These are phyloP conservation scores for Globisporangium lucens DNA, from an alignment of 352 stramenopile genomes.

Conservation along the genomic window DNA sequence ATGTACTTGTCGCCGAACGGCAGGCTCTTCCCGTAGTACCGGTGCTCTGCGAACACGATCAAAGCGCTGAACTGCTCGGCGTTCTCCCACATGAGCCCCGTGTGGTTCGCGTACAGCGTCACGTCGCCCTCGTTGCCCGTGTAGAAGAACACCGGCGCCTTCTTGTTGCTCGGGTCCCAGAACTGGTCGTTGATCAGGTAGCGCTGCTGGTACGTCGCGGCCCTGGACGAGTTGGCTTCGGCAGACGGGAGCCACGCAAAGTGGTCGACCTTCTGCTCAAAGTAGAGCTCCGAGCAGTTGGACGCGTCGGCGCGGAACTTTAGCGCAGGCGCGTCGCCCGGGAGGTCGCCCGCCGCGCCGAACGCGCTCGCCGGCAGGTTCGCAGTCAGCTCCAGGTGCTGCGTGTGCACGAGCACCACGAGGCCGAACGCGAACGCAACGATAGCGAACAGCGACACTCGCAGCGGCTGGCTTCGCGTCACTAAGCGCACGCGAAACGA, in stretches of 20 bases:
- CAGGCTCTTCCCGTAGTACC: constrained; percentile 92
- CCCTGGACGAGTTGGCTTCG: constrained; percentile 18
- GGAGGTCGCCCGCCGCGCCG: constrained; percentile 14
- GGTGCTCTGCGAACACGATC: constrained; percentile 95
- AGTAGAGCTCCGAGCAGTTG: constrained; percentile 85
- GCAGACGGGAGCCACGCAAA: constrained; percentile 61
- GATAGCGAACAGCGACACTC: constrained; percentile 46
- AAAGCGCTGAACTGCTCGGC: constrained; percentile 85
- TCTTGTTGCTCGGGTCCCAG: constrained; percentile 62
- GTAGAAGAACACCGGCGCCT: constrained; percentile 91
- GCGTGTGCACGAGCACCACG: constrained; percentile 68
- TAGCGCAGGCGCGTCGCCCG: not conserved
- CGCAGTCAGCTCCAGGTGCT: constrained; percentile 45
- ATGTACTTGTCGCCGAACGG: constrained; percentile 72
- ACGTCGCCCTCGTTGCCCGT: constrained; percentile 94
- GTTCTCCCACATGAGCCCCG: constrained; percentile 94
- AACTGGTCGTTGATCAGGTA: constrained; percentile 89
- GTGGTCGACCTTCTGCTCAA: constrained; percentile 89
- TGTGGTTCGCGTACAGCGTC: constrained; percentile 93
- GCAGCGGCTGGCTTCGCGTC: constrained; percentile 23
- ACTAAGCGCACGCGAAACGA: not conserved
- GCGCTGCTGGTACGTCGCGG: constrained; percentile 80
- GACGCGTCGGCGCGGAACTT: constrained; percentile 37
- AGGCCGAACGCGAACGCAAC: constrained; percentile 52
- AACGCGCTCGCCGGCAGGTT: constrained; percentile 42